Evolutionary conservation across 768 basidiomycete genomes (phyloP).

Genomic region (Cystobasidium ongulense): DNA sequence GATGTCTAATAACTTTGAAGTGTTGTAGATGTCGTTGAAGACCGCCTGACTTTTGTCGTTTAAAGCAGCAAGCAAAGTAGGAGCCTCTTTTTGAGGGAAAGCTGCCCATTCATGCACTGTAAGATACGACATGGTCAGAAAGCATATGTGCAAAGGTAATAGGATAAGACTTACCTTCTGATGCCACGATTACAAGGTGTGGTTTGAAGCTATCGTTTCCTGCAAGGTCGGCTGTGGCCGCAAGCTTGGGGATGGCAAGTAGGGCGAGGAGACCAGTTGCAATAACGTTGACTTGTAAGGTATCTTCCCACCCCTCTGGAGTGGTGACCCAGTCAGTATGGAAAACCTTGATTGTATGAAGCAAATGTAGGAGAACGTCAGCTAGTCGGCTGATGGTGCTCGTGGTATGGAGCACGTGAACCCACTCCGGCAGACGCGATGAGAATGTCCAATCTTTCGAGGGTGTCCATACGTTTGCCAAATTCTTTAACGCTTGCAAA

Average conservation of each 20-base stretch:
- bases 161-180: background rate
- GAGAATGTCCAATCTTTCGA: background rate
- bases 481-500: background rate
- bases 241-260: background rate
- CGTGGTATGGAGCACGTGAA: background rate
- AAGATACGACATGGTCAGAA: too few relatives aligned
- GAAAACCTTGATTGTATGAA: background rate
- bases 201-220: background rate
- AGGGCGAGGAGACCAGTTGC: background rate
- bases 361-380: background rate
- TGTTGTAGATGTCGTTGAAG: conserved; percentile 1
- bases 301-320: background rate
- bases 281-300: background rate
- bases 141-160: too few relatives aligned
- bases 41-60: background rate
- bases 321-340: background rate
- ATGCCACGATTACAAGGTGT: background rate
- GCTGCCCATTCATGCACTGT: background rate
- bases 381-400: background rate
- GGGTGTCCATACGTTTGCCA: background rate
- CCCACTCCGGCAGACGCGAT: background rate
- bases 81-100: background rate
- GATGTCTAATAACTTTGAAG: background rate
- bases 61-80: background rate
- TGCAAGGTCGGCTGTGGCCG: background rate